phyloP scores from a whole-genome alignment of 495 filamentous ascomycete genomes.

The Evernia prunastri region DNA sequence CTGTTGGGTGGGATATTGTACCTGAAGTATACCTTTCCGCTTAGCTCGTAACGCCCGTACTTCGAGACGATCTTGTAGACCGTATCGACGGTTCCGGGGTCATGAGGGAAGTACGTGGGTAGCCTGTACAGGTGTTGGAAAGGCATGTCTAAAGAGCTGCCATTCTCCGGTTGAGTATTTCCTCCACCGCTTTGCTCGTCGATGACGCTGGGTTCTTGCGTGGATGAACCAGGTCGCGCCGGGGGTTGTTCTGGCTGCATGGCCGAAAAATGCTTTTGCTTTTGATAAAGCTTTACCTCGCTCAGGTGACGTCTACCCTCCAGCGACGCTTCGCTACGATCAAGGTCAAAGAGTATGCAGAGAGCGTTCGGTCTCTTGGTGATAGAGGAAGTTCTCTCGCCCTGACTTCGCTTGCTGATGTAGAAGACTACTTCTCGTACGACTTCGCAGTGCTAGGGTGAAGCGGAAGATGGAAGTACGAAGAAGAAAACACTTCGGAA shows the following conservation, averaged over 20 bases:
- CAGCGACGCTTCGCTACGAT: background rate
- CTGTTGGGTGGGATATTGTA: background rate
- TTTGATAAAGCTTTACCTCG: background rate
- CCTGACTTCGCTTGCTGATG: background rate
- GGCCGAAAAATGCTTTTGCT: background rate
- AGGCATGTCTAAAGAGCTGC: background rate
- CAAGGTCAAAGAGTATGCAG: background rate
- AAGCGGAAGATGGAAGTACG: background rate
- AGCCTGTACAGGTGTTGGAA: background rate
- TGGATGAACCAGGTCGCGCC: background rate
- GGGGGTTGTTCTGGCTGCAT: background rate
- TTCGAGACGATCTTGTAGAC: slow-evolving; percentile 2
- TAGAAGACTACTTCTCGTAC: background rate
- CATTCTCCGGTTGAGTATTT: background rate
- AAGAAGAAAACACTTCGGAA: background rate
- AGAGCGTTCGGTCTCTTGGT: background rate
- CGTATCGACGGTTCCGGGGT: background rate
- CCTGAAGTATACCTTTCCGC: background rate
- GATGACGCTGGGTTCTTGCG: background rate
- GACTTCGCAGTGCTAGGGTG: background rate
- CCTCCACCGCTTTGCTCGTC: background rate
- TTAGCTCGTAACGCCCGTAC: too few species aligned
- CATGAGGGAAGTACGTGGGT: background rate
- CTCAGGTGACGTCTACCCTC: too few species aligned
- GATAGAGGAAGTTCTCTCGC: background rate